These are phyloP conservation scores for Mycogone perniciosa DNA, from an alignment of 2,329 filamentous ascomycete species.

Conservation along the genomic window DNA sequence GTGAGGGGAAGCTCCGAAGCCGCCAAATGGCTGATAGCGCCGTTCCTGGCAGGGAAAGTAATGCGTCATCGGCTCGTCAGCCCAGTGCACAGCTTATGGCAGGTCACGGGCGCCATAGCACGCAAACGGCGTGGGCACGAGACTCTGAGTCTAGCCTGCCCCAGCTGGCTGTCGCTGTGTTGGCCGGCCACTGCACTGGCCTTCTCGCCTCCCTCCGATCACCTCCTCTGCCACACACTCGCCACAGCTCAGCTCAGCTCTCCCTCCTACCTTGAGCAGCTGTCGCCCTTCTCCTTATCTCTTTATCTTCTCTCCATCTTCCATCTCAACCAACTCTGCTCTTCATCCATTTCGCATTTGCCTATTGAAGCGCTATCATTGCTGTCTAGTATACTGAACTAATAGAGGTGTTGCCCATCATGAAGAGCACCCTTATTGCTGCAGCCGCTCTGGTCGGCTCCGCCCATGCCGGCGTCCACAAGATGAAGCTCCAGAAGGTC, in stretches of 20 bases:
- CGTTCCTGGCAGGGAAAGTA: constrained; percentile 8
- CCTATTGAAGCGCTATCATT: background rate
- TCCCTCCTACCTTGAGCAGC: background rate
- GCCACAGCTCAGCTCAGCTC: constrained; percentile 3
- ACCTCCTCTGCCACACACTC: constrained; percentile 5
- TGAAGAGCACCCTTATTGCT: constrained; percentile 81
- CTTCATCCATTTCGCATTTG: background rate
- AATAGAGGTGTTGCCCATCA: constrained; percentile 40
- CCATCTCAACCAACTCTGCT: background rate
- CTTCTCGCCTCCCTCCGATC: background rate
- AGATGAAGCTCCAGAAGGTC: constrained; percentile 97
- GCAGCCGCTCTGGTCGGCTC: constrained; percentile 76
- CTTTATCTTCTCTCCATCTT: background rate
- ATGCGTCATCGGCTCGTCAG: constrained; percentile 13
- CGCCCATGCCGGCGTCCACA: constrained; percentile 81
- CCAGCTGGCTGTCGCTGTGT: background rate
- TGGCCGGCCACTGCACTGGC: background rate
- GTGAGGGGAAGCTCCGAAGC: constrained; percentile 4
- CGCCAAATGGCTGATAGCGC: background rate
- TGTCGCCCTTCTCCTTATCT: constrained; percentile 5
- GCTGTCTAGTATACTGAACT: background rate
- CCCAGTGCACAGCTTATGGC: background rate
- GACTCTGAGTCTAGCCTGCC: background rate
- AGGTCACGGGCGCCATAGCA: constrained; percentile 2
- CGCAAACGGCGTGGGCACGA: constrained; percentile 11